Conservation (phyloP, 2,329 filamentous ascomycete genomes). For the Didymella glomerata region DNA sequence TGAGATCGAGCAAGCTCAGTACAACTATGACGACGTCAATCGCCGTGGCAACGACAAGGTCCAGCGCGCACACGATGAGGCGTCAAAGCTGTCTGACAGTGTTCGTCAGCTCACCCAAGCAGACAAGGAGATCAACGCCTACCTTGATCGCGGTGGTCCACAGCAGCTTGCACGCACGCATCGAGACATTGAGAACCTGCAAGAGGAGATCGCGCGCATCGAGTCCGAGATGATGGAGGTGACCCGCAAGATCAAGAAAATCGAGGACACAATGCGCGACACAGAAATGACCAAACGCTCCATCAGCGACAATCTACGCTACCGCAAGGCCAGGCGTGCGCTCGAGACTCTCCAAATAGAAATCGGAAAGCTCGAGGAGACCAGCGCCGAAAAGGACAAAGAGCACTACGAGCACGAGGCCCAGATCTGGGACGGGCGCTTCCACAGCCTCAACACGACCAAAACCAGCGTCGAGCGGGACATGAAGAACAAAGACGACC, state of each 20-base stretch:
- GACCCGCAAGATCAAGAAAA: constrained; percentile 75
- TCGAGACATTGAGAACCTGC: constrained; percentile 72
- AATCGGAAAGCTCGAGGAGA: constrained; percentile 76
- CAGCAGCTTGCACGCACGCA: constrained; percentile 74
- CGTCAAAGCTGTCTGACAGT: constrained; percentile 75
- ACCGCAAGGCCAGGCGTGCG: constrained; percentile 75
- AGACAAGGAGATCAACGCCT: constrained; percentile 80
- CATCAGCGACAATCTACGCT: constrained; percentile 87
- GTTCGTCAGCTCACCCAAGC: constrained; percentile 79
- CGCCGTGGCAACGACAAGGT: constrained; percentile 76
- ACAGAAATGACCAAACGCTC: constrained; percentile 84
- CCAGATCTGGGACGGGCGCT: constrained; percentile 69
- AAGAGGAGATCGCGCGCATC: constrained; percentile 69
- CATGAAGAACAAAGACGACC: constrained; percentile 84
- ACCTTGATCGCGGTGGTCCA: constrained; percentile 78
- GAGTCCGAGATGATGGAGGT: constrained; percentile 74
- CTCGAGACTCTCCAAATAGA: constrained; percentile 73
- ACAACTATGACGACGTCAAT: constrained; percentile 78
- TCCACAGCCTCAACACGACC: constrained; percentile 75
- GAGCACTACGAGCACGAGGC: constrained; percentile 76
- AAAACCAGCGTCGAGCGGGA: constrained; percentile 77
- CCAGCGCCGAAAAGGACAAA: constrained; percentile 85
- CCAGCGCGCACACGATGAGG: constrained; percentile 73
- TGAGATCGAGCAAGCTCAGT: constrained; percentile 76
- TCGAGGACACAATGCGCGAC: constrained; percentile 79